Percentiles rank a stretch among this genome's conserved stretches.
phyloP scores from a whole-genome alignment of 2,329 filamentous ascomycete species.

The Diplodia seriata region DNA sequence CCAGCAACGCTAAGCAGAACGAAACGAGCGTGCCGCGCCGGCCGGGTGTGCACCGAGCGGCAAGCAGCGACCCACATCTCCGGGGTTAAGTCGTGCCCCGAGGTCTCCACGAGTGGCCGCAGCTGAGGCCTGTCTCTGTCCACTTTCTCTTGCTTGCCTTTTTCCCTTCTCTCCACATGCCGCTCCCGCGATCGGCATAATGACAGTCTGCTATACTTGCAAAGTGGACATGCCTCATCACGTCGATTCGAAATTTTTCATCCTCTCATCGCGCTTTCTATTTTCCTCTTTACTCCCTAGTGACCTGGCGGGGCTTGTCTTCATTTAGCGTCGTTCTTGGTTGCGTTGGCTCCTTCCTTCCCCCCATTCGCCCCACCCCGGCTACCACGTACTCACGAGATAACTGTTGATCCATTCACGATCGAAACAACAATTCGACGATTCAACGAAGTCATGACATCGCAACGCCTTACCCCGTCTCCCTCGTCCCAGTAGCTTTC shows the following conservation, averaged over 20 bases:
- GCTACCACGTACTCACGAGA: neutral
- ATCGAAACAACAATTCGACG: neutral
- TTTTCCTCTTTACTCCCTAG: neutral
- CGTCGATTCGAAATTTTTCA: neutral
- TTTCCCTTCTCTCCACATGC: neutral
- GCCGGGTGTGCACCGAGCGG: conserved; percentile 7
- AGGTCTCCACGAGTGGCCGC: conserved; percentile 3
- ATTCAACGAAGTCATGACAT: neutral
- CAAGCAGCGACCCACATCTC: neutral
- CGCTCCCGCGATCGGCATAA: conserved; percentile 1
- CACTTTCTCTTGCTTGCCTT: neutral
- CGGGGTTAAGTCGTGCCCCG: neutral
- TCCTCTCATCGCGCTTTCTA: neutral
- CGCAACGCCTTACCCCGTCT: neutral
- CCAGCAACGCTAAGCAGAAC: conserved; percentile 7
- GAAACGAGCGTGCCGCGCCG: conserved; percentile 13
- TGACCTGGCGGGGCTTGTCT: neutral
- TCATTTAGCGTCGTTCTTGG: neutral
- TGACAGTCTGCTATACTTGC: neutral
- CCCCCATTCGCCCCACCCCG: neutral
- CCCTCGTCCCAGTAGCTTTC: too few species aligned
- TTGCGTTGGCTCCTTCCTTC: neutral
- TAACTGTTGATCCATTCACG: neutral
- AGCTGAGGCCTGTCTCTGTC: neutral
- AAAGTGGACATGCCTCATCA: neutral